Evolutionary conservation across 1,284 basidiomycete genomes (phyloP).

Genomic region (Grifola frondosa): DNA sequence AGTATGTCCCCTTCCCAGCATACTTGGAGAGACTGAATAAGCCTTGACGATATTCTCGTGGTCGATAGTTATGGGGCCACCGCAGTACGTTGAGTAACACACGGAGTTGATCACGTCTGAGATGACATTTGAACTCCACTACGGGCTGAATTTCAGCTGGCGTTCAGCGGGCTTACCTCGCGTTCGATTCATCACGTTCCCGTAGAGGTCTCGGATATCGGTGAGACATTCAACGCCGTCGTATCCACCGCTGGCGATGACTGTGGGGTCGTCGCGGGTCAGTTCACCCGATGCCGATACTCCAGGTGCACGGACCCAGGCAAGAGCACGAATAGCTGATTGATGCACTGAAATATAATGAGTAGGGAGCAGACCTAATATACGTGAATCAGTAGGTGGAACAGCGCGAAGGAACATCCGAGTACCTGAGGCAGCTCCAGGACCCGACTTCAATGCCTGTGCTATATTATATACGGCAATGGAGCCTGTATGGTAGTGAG

Average conservation of each 20-base stretch:
- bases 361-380: slow-evolving; percentile 54
- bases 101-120: slow-evolving; percentile 71
- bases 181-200: slow-evolving; percentile 70
- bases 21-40: slow-evolving; percentile 66
- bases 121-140: not conserved
- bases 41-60: slow-evolving; percentile 77
- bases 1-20: slow-evolving; percentile 72
- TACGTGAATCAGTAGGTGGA: not conserved
- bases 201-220: slow-evolving; percentile 68
- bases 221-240: slow-evolving; percentile 74
- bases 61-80: slow-evolving; percentile 71
- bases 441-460: slow-evolving; percentile 50
- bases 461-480: slow-evolving; percentile 76
- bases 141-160: too few species aligned
- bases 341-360: slow-evolving; percentile 75
- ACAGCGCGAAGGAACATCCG: not conserved
- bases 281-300: slow-evolving; percentile 45
- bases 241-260: slow-evolving; percentile 73
- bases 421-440: too few species aligned
- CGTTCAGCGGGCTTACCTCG: slow-evolving; percentile 55
- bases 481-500: slow-evolving; percentile 46
- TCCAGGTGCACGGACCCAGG: slow-evolving; percentile 71
- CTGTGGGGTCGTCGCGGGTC: slow-evolving; percentile 58
- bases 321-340: slow-evolving; percentile 71
- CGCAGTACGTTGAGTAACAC: slow-evolving; percentile 61